Evolutionary conservation across 495 filamentous ascomycete genomes (phyloP), one percentile per base, ranked within the genome.

Genomic region (Thozetella sp.): DNA sequence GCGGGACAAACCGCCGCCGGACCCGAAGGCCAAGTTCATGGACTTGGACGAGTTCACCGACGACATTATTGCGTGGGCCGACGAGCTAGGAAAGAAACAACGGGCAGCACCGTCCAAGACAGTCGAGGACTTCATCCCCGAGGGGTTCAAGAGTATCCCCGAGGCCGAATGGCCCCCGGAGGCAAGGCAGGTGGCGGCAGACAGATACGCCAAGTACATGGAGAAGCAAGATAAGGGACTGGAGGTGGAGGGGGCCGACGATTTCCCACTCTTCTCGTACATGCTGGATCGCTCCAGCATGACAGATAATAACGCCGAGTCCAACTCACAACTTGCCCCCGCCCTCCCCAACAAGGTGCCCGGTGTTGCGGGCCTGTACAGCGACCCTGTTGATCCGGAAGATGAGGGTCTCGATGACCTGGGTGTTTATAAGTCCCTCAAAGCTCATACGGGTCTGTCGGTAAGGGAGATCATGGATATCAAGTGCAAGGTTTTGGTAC

Each of bases 391-490:
- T 45, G 77, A 76, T 71, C 76, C 70, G 22, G 77, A 63, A 22
- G 79, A 82, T 51, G 50, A 70, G 25, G 76, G 73, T 13, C 26
- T 65, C 56, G 79, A 82, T 63, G 70, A 74, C 63, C 59, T 66
- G 34, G 78, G 78, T 53, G 53, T 65, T 26, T 80, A 70, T 63
- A 70, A 76, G 66, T 67, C 75, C 25, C 73, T 96, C 58, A 85
- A 90, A 71, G 77, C 84, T 76, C 79, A 84, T 59, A 93, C 90
- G 23, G 92, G 93, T 55, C 81, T 91, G 74, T 78, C 71, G 11
- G 64, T 81, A 58, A 56, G 74, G 9, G 69, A 90, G 40, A 85
- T 97, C 51, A 48, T 74, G 13, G 45, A 63, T 1, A 72, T 91
- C 53, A 74, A 77, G 23, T 72, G 79, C 22, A 95, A 92, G 79